phyloP scores from a whole-genome alignment of 2,329 filamentous ascomycete genomes.

The Trichoderma guizhouense region DNA sequence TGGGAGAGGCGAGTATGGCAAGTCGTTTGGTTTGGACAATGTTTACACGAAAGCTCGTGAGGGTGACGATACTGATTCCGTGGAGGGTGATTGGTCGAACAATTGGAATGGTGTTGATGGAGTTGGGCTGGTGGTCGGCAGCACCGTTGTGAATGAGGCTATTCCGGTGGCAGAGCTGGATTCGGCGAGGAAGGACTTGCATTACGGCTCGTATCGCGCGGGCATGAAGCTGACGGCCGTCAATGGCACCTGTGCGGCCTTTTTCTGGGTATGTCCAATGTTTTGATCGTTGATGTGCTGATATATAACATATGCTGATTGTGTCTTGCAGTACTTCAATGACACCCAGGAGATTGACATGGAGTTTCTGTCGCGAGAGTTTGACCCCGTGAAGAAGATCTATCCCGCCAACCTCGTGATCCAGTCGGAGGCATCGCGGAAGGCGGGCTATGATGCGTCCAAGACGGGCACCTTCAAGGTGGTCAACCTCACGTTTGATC shows the following conservation, averaged over 20 bases:
- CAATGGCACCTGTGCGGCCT: conserved; percentile 69
- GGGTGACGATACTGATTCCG: conserved; percentile 38
- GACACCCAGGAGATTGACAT: conserved; percentile 79
- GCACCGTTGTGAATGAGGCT: conserved; percentile 44
- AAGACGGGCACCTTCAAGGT: conserved; percentile 56
- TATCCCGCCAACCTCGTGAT: conserved; percentile 72
- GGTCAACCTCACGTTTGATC: conserved; percentile 62
- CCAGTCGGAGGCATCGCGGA: conserved; percentile 60
- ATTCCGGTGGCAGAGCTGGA: conserved; percentile 64
- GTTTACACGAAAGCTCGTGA: conserved; percentile 35
- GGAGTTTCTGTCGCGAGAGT: conserved; percentile 70
- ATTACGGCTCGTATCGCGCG: conserved; percentile 68
- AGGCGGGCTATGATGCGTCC: conserved; percentile 60
- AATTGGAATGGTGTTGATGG: neutral
- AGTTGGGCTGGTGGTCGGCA: conserved; percentile 55
- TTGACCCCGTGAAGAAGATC: conserved; percentile 45
- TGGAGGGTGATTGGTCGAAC: neutral
- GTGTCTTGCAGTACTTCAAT: conserved; percentile 62
- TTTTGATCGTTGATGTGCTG: neutral
- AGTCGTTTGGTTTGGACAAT: conserved; percentile 57
- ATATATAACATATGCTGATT: neutral
- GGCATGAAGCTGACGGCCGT: conserved; percentile 61
- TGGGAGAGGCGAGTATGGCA: conserved; percentile 63
- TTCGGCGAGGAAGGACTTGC: conserved; percentile 56
- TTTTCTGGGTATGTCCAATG: conserved; percentile 64